A percentile compares a stretch with the other conserved stretches of the same genome.
Conservation (phyloP, 2,329 filamentous ascomycete species). For the Botrytis paeoniae region DNA sequence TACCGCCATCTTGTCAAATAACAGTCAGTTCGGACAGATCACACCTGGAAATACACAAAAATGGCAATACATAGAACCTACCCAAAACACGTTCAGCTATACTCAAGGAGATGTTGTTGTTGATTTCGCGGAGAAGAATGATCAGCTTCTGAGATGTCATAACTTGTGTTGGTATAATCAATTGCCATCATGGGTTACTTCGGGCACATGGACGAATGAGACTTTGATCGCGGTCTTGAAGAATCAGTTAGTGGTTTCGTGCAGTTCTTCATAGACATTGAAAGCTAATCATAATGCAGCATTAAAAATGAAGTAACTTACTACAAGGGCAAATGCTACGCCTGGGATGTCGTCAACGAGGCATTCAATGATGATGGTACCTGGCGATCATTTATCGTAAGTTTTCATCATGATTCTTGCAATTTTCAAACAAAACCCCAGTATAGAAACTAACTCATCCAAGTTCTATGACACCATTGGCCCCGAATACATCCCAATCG, state of each 20-base stretch:
- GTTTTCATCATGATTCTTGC: constrained; percentile 47
- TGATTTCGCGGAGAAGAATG: constrained; percentile 47
- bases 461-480: constrained; percentile 38
- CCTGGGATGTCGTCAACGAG: constrained; percentile 68
- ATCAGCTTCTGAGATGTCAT: constrained; percentile 60
- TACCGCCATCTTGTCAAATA: constrained; percentile 52
- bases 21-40: constrained; percentile 60
- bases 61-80: constrained; percentile 61
- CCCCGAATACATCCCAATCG: constrained; percentile 49
- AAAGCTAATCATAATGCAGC: constrained; percentile 19
- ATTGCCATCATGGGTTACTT: constrained; percentile 52
- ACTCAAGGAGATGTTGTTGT: constrained; percentile 54
- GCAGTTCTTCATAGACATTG: no score
- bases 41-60: constrained; percentile 63
- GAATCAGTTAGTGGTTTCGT: constrained; percentile 43
- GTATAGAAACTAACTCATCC: neutral
- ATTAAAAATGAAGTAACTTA: constrained; percentile 57
- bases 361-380: constrained; percentile 57
- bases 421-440: constrained; percentile 26
- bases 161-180: constrained; percentile 52
- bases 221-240: constrained; percentile 56
- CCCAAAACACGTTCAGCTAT: constrained; percentile 55
- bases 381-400: constrained; percentile 47
- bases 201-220: constrained; percentile 53
- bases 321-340: constrained; percentile 59